Evolutionary conservation across 1,139 yeast genomes (phyloP).

Genomic region (Geotrichum reessii): DNA sequence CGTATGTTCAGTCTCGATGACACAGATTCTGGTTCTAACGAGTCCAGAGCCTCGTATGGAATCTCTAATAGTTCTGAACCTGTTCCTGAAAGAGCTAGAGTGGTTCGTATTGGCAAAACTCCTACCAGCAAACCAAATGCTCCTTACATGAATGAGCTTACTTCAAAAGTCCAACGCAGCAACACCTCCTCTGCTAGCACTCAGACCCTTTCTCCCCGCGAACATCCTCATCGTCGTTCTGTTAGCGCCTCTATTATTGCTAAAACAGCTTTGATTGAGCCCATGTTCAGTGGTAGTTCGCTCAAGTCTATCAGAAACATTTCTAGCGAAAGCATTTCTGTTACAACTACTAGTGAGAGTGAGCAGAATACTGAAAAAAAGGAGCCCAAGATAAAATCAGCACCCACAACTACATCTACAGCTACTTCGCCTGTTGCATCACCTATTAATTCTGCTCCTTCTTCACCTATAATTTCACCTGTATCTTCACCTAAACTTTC

Average conservation of each 20-base stretch:
- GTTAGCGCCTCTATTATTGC: slow-evolving; percentile 15
- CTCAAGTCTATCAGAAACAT: background rate
- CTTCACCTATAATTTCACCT: slow-evolving; percentile 4
- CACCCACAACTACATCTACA: slow-evolving; percentile 28
- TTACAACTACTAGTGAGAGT: background rate
- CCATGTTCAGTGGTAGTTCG: slow-evolving; percentile 5
- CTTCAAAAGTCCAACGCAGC: slow-evolving; percentile 11
- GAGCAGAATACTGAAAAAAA: background rate
- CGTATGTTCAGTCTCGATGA: slow-evolving; percentile 1
- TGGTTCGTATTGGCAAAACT: slow-evolving; percentile 22
- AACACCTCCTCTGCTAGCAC: slow-evolving; percentile 2
- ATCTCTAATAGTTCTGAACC: slow-evolving; percentile 12
- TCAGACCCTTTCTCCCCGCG: background rate
- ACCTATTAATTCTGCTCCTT: slow-evolving; percentile 13
- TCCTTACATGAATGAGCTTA: slow-evolving; percentile 13
- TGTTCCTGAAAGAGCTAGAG: slow-evolving; percentile 26
- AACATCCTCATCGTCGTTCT: slow-evolving; percentile 11
- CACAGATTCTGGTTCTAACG: slow-evolving; percentile 1
- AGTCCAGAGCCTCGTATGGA: slow-evolving; percentile 15
- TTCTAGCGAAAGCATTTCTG: background rate
- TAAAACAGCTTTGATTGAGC: slow-evolving; percentile 5
- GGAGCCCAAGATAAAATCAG: slow-evolving; percentile 20
- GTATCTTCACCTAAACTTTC: slow-evolving; percentile 28
- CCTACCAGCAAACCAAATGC: background rate
- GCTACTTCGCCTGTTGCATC: slow-evolving; percentile 15